Evolutionary conservation across 2,329 filamentous ascomycete species (phyloP), one percentile per base, ranked within the genome.

Genomic region (Reticulascus tulasneorum): DNA sequence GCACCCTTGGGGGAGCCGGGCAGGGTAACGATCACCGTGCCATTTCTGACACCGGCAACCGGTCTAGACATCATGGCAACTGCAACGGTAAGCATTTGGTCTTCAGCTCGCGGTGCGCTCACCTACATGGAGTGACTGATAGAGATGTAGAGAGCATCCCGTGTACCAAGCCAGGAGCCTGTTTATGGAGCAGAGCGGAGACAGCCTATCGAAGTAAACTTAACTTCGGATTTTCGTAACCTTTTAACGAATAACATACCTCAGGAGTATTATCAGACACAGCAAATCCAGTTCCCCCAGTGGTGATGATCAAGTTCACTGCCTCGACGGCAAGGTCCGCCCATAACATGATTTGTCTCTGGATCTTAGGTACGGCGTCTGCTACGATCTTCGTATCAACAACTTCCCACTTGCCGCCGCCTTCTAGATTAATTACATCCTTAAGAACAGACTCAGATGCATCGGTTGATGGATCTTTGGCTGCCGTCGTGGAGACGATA

Each of bases 61-160:
- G 93, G 93, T 29, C 93, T 79, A 33, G 93, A 86, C 93, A 98
- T 98, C 68, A 95, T 83, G 28, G 93, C 93, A 64, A 98, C 89
- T 94, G 38, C 17, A 33, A 33, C 10, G 38, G 30, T 61, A 38
- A 60, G 48, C 31, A 29, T 23, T 23, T 47, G 35, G 12, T 4
- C 8, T 8, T 4, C 5, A 5, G 22, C 8, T 6, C n/a, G 4
- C 9, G 15, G 6, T 4, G 7, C 4, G 7, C 7, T n/a, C 22
- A 64, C 85, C 67, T 67, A 94, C 89, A 98, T 29, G 91, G 90
- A 4, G 93, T 98, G 22, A 97, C 80, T 27, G 78, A 69, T 12
- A 95, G 67, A 1, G 91, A 97, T 15, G 86, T 73, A 6, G 89
- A 73, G 26, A 98, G 71, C 91, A 98, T 98, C 47, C 82, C 89